Conservation (phyloP, 1,284 basidiomycete species). For the Caloboletus firmus region DNA sequence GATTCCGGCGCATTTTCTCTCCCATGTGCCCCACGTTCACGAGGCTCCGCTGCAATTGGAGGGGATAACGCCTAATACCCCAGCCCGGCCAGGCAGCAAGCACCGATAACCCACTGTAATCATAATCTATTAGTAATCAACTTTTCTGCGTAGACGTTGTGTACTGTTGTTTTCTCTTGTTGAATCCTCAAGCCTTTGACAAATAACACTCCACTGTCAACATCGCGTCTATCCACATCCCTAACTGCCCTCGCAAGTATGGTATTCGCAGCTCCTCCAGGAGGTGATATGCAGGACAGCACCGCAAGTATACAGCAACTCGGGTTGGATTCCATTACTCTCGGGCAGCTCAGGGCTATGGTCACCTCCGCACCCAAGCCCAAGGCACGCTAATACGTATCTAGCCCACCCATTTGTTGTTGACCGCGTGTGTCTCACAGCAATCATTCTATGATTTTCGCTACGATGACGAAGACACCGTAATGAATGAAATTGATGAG, state of each 20-base stretch:
- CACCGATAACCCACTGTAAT: no score
- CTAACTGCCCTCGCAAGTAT: conserved; percentile 21
- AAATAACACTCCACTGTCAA: conserved; percentile 22
- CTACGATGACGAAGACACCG: conserved; percentile 93
- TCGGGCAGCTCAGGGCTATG: conserved; percentile 79
- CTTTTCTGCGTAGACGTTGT: conserved; percentile 1
- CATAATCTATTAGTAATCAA: neutral
- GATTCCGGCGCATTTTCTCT: neutral
- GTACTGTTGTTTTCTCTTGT: conserved; percentile 27
- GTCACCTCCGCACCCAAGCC: conserved; percentile 71
- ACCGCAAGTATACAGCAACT: conserved; percentile 29
- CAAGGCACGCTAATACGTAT: conserved; percentile 51
- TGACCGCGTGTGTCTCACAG: conserved; percentile 42
- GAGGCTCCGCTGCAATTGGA: conserved; percentile 11
- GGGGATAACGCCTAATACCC: neutral
- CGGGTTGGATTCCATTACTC: conserved; percentile 69
- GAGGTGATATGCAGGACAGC: conserved; percentile 28
- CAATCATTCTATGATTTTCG: conserved; percentile 86
- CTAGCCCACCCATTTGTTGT: conserved; percentile 12
- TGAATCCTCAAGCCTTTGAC: conserved; percentile 30
- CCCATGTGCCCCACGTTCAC: conserved; percentile 10
- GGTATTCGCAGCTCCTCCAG: conserved; percentile 30
- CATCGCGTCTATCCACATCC: neutral
- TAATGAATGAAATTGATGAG: conserved; percentile 96
- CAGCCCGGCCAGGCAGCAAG: neutral